A percentile compares a stretch with the other conserved stretches of the same genome.
These are phyloP conservation scores for Metschnikowia drakensbergensis DNA, from an alignment of 805 yeast genomes.

Conservation along the genomic window DNA sequence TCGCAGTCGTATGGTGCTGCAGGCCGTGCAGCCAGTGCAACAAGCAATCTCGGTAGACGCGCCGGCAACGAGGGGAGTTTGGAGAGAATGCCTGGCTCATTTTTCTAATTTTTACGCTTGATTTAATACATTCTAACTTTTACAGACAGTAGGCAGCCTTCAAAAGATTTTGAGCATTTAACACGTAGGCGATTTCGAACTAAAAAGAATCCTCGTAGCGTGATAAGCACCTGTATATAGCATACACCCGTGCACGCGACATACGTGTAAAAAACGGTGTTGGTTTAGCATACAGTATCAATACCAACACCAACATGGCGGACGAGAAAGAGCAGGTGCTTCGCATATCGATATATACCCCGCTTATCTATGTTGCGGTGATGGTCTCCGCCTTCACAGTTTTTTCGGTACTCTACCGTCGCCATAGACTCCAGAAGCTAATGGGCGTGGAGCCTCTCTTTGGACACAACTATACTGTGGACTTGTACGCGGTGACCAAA, in stretches of 20 bases:
- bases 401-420: constrained; percentile 67
- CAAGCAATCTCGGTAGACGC: constrained; percentile 1
- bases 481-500: constrained; percentile 58
- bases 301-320: constrained; percentile 10
- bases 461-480: constrained; percentile 60
- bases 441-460: constrained; percentile 69
- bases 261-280: constrained; percentile 1
- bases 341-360: constrained; percentile 50
- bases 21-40: background rate
- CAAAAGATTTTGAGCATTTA: background rate
- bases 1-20: background rate
- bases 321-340: constrained; percentile 24
- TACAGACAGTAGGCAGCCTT: background rate
- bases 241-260: background rate
- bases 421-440: constrained; percentile 50
- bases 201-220: background rate
- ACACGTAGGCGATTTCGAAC: no score
- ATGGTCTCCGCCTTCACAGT: constrained; percentile 60
- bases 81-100: constrained; percentile 12
- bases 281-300: no score
- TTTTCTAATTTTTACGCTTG: background rate
- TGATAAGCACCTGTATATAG: background rate
- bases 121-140: background rate
- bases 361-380: constrained; percentile 70
- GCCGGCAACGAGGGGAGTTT: background rate